Evolutionary conservation across 148 eudicot species (phyloP).

Genomic region (Rheum nobile): DNA sequence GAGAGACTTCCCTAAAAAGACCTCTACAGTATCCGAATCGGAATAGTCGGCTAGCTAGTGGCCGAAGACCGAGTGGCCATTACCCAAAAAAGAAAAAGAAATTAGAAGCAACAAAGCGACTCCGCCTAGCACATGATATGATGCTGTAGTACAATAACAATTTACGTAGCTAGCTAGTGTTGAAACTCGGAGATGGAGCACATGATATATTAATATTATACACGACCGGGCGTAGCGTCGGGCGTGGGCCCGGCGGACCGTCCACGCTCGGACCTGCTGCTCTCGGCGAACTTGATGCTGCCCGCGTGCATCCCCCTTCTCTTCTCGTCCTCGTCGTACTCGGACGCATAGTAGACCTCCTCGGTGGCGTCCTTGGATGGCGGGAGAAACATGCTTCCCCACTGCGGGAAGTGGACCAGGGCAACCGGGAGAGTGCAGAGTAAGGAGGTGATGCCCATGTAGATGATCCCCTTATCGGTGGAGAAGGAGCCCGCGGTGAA

Average conservation of each 20-base stretch:
- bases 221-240: slow-evolving; percentile 10
- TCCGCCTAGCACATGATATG: no score
- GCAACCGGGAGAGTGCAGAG: slow-evolving; percentile 35
- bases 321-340: slow-evolving; percentile 34
- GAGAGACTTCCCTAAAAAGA: no score
- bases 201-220: background rate
- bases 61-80: no score
- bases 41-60: no score
- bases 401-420: slow-evolving; percentile 42
- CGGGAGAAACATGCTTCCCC: slow-evolving; percentile 45
- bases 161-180: no score
- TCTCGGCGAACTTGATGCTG: slow-evolving; percentile 41
- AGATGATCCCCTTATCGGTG: slow-evolving; percentile 18
- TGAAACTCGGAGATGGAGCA: no score
- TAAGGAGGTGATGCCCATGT: slow-evolving; percentile 40
- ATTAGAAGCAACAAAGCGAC: no score
- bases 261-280: slow-evolving; percentile 30
- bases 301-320: slow-evolving; percentile 38
- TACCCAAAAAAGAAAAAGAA: no score
- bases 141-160: no score
- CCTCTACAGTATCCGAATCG: no score
- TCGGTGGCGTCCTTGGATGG: slow-evolving; percentile 19
- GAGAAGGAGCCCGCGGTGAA: slow-evolving; percentile 17
- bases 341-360: slow-evolving; percentile 29
- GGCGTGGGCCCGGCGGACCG: slow-evolving; percentile 16